Conservation (phyloP, 352 stramenopile species). For the Pythium rhizo-oryzae region DNA sequence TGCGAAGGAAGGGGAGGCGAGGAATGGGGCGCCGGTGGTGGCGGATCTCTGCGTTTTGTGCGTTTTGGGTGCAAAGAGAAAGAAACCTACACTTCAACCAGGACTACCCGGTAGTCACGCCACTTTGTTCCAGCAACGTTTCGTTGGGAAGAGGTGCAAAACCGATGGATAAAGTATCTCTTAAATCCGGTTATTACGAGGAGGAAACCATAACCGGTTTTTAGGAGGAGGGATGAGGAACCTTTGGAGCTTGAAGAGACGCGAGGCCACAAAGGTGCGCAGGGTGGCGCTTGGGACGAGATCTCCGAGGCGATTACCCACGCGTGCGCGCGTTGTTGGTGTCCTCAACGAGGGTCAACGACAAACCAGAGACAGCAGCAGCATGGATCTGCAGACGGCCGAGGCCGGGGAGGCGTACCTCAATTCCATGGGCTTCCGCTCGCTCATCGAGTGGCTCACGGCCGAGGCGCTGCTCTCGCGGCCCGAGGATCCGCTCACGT, state of each 20-base stretch:
- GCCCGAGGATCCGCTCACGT: constrained; percentile 86
- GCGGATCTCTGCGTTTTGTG: not conserved
- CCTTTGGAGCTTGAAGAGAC: too few relatives aligned
- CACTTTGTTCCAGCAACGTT: not conserved
- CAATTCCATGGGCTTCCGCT: constrained; percentile 88
- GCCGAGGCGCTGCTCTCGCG: constrained; percentile 83
- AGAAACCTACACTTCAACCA: constrained; percentile 21
- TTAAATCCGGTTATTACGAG: not conserved
- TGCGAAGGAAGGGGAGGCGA: not conserved
- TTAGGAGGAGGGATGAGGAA: too few relatives aligned
- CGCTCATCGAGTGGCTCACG: constrained; percentile 91
- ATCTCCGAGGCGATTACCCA: too few relatives aligned
- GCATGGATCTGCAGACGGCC: constrained; percentile 72
- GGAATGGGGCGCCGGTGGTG: not conserved
- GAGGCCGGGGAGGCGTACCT: constrained; percentile 87
- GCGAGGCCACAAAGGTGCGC: too few relatives aligned
- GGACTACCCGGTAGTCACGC: constrained; percentile 25
- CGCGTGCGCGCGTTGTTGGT: too few relatives aligned
- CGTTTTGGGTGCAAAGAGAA: constrained; percentile 4
- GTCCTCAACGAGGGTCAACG: too few relatives aligned
- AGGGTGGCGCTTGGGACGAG: too few relatives aligned
- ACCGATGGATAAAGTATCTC: too few relatives aligned
- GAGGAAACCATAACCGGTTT: too few relatives aligned
- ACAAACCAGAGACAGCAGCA: constrained; percentile 11
- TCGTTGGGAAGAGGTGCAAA: constrained; percentile 8